Base-by-base conservation (phyloP, 2,329 filamentous ascomycete species). In the Penicillium sp. region DNA sequence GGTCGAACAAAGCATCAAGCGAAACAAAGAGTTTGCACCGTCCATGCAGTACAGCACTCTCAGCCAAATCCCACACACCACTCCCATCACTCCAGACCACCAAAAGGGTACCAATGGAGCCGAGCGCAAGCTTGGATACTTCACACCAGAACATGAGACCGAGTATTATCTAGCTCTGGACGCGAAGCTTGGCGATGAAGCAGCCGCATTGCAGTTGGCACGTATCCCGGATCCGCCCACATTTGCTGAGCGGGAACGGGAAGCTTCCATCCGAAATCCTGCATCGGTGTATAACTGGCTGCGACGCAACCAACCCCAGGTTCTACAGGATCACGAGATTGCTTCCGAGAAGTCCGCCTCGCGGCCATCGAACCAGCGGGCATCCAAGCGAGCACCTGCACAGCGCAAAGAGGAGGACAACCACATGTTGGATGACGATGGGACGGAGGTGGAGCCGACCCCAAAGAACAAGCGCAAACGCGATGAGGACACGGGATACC, bases 261-360 rank as follows among this genome's bases (percentile, higher is more conserved):
- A 81, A 49, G 66, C 79, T 43, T 77, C 79, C 25, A 70, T 89
- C 23, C 81, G 81, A 44, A 97, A 97, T 67, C 90, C 91, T 0
- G 88, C 89, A 37, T 95, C 88, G 51, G 91, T 95, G 3, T 95
- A 95, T 74, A 96, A 95, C 69, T 98, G 93, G 93, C 81, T 98
- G 10, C 82, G 89, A 55, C 84, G 89, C 65, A 80, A 95, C 69
- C 85, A 89, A 51, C 88, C 90, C 3, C 85, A 92, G 68, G 84
- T 90, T 42, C 74, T 95, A 18, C 87, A 95, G 67, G 88, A 90
- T 62, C 81, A 83, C 48, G 83, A 86, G 61, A 61, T 65, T 28
- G 61, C 66, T 6, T 68, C 70, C 4, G 73, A 75, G 50, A 75
- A 75, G 60, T 67, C 69, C 28, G 53, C 60, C 18, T 66, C 67